phyloP scores from a whole-genome alignment of 2,329 filamentous ascomycete genomes.

The Cordyceps cicadae region DNA sequence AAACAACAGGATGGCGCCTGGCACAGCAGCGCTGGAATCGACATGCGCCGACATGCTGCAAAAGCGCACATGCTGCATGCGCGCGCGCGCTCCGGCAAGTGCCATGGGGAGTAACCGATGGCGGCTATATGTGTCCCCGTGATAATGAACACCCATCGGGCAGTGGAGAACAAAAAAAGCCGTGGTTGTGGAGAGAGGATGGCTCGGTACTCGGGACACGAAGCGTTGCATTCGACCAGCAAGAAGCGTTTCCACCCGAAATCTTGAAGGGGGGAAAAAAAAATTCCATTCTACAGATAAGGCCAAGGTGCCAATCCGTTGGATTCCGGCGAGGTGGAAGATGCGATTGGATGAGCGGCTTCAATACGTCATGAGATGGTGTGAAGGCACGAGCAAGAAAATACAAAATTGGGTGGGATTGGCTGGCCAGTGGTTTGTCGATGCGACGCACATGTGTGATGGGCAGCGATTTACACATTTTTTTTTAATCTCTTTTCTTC shows the following conservation, averaged over 20 bases:
- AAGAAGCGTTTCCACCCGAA: constrained; percentile 9
- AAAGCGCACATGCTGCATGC: background rate
- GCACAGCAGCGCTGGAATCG: background rate
- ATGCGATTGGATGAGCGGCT: background rate
- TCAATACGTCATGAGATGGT: background rate
- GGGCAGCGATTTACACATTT: background rate
- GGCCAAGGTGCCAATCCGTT: constrained; percentile 1
- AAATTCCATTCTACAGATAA: background rate
- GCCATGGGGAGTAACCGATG: background rate
- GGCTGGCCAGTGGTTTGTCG: background rate
- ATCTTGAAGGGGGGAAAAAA: background rate
- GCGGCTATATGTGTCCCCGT: background rate
- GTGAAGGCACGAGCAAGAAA: background rate
- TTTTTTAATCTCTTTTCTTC: background rate
- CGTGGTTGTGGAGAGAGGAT: background rate
- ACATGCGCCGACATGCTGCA: background rate
- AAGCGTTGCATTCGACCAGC: constrained; percentile 6
- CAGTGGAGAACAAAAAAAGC: background rate
- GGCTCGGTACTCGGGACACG: background rate
- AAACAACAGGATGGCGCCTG: background rate
- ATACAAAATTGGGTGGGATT: background rate
- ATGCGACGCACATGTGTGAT: background rate
- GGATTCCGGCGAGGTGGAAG: background rate
- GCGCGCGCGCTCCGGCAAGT: background rate
- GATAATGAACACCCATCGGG: background rate